A percentile compares a stretch with the other conserved stretches of the same genome.
These are phyloP conservation scores for Aspergillus leporis DNA, from an alignment of 495 filamentous ascomycete species.

Conservation along the genomic window DNA sequence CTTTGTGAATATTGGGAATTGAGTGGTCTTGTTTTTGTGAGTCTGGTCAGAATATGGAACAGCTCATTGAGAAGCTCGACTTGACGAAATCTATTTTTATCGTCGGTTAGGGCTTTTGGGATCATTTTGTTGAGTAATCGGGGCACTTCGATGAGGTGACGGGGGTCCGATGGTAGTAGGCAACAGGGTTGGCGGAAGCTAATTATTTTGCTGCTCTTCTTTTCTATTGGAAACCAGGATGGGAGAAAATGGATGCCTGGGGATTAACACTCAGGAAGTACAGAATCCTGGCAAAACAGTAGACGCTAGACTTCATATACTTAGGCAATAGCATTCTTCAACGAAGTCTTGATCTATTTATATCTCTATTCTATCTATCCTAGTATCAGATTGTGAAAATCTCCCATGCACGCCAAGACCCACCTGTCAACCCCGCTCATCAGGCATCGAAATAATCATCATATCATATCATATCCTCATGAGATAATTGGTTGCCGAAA, in stretches of 20 bases:
- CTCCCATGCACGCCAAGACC: conserved; percentile 1
- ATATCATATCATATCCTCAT: not conserved
- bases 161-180: not conserved
- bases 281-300: not conserved
- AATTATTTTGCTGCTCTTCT: not conserved
- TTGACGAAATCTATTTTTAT: no score
- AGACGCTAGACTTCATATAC: not conserved
- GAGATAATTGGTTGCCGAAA: not conserved
- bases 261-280: not conserved
- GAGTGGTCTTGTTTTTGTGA: no score
- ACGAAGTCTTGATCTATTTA: not conserved
- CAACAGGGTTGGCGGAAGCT: not conserved
- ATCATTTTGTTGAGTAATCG: no score
- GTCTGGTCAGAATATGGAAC: no score
- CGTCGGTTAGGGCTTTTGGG: no score
- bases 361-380: not conserved
- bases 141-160: no score
- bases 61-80: no score
- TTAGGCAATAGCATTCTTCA: not conserved
- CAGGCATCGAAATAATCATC: conserved; percentile 2
- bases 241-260: not conserved
- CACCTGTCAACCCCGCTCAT: conserved; percentile 3
- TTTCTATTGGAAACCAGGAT: not conserved
- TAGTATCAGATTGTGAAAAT: not conserved
- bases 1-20: no score